Evolutionary conservation across 345 rosid genomes (phyloP).

Genomic region (Syzygium aqueum): DNA sequence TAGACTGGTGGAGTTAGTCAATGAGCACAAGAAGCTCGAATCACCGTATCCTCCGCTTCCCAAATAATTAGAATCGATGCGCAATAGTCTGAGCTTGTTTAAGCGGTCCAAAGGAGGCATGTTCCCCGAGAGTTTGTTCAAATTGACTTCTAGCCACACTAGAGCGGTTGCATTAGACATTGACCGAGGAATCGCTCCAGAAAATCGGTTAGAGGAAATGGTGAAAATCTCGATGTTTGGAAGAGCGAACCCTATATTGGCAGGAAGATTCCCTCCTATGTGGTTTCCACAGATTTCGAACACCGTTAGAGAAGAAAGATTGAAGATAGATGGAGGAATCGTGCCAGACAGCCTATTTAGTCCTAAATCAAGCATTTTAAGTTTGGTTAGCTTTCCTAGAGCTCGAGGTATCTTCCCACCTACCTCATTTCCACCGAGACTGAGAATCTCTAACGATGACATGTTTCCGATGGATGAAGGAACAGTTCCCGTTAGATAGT

Average conservation of each 20-base stretch:
- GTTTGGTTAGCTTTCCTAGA: conserved; percentile 1
- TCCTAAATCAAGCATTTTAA: background rate
- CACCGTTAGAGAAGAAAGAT: conserved; percentile 1
- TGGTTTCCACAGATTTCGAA: background rate
- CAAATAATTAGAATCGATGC: background rate
- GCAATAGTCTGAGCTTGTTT: background rate
- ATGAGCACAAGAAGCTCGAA: background rate
- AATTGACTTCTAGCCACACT: background rate
- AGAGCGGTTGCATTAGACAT: conserved; percentile 6
- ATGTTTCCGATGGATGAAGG: conserved; percentile 14
- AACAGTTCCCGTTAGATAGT: conserved; percentile 11
- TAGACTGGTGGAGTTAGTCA: background rate
- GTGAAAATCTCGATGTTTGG: conserved; percentile 1
- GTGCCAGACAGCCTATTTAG: conserved; percentile 1
- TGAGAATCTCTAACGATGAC: background rate
- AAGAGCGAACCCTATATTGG: background rate
- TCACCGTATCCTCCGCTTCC: background rate
- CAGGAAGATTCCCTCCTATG: conserved; percentile 17
- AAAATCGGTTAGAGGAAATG: background rate
- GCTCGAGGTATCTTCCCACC: conserved; percentile 7
- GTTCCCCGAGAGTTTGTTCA: background rate
- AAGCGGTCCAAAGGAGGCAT: conserved; percentile 8
- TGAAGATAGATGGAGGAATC: conserved; percentile 18
- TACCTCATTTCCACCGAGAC: background rate
- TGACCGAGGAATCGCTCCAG: conserved; percentile 3